Conservation (phyloP, 1,284 basidiomycete genomes). For the Trichosporon sp. region DNA sequence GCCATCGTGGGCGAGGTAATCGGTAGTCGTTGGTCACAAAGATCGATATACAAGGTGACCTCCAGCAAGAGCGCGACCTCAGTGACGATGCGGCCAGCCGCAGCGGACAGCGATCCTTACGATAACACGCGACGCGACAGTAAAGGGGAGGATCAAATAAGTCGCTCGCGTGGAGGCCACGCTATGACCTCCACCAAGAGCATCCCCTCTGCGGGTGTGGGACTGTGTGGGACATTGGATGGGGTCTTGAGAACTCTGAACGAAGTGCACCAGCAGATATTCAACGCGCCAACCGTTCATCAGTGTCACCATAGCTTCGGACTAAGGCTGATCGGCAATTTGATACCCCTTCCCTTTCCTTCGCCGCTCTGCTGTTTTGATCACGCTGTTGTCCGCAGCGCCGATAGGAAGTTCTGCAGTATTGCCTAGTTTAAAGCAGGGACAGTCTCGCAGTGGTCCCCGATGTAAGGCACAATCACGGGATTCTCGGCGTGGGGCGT, state of each 20-base stretch:
- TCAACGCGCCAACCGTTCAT: not conserved
- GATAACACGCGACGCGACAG: not conserved
- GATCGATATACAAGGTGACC: not conserved
- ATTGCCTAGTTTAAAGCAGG: not conserved
- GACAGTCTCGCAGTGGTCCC: not conserved
- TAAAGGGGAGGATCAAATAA: not conserved
- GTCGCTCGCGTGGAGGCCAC: not conserved
- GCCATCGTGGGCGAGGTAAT: constrained; percentile 26
- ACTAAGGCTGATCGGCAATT: not conserved
- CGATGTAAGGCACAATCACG: not conserved
- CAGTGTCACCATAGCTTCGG: not conserved
- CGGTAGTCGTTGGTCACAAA: not conserved
- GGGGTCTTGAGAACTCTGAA: too few species aligned
- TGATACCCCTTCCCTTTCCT: not conserved
- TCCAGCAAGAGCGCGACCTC: not conserved
- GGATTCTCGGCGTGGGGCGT: not conserved
- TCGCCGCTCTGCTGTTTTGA: not conserved
- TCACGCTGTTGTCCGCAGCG: not conserved
- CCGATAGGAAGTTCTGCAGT: not conserved
- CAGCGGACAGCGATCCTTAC: not conserved
- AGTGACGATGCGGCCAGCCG: not conserved
- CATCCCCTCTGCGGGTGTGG: not conserved
- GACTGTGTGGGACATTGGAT: too few species aligned
- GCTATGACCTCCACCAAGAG: not conserved
- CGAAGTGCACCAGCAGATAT: too few species aligned